Conservation (phyloP, 177 flowering plant genomes). For the Telopea speciosissima region DNA sequence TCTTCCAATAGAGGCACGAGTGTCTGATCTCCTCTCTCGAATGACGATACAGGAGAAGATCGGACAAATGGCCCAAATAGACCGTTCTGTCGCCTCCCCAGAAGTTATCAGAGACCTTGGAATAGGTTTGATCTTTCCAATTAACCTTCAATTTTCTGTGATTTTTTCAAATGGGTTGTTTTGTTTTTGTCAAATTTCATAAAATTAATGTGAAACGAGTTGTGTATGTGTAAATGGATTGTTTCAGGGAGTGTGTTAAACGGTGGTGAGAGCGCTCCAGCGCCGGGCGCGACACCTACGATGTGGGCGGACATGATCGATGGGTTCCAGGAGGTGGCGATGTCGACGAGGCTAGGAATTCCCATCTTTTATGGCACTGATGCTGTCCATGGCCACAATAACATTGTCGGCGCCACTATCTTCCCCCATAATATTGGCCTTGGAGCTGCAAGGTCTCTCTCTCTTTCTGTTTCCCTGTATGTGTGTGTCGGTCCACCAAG, state of each 20-base stretch:
- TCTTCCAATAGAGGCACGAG: constrained; percentile 16
- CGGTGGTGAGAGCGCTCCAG: constrained; percentile 20
- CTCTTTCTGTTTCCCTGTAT: background rate
- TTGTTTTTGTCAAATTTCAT: background rate
- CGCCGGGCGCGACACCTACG: constrained; percentile 13
- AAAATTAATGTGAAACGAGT: background rate
- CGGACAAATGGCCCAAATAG: constrained; percentile 27
- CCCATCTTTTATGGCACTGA: constrained; percentile 27
- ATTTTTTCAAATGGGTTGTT: background rate
- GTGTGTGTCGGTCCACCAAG: too few species aligned
- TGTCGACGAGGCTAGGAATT: constrained; percentile 20
- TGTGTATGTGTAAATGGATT: background rate
- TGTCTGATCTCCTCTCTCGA: constrained; percentile 21
- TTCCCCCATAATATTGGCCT: constrained; percentile 34
- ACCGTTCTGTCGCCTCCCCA: constrained; percentile 17
- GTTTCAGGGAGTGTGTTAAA: constrained; percentile 21
- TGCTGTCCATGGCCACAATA: constrained; percentile 30
- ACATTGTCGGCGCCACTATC: constrained; percentile 21
- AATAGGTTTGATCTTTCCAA: constrained; percentile 16
- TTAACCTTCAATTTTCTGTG: background rate
- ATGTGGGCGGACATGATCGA: constrained; percentile 30
- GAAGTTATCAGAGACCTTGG: constrained; percentile 8
- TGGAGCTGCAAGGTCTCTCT: constrained; percentile 22
- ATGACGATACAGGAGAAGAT: constrained; percentile 25
- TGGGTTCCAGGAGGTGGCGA: constrained; percentile 12